Evolutionary conservation across 2,329 filamentous ascomycete species (phyloP).

Genomic region (Ophiostoma sp.): DNA sequence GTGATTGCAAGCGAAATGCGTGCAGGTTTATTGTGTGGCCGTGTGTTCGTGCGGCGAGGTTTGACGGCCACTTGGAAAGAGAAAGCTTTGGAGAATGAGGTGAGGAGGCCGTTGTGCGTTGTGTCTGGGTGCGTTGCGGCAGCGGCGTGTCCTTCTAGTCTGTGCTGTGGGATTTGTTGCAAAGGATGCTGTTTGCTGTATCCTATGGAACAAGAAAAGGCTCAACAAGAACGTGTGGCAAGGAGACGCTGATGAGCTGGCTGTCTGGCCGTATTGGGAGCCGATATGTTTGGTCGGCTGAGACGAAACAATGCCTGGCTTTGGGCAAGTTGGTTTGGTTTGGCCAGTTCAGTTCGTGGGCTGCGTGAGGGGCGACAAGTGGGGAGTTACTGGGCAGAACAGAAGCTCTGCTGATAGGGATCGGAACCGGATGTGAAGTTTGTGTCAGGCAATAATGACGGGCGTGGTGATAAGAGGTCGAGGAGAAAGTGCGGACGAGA

Average conservation of each 20-base stretch:
- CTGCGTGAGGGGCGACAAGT: neutral
- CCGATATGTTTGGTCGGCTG: neutral
- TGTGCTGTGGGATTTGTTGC: neutral
- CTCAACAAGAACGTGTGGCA: neutral
- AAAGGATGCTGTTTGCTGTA: neutral
- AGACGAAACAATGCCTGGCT: neutral
- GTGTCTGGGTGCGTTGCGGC: neutral
- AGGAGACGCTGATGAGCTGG: neutral
- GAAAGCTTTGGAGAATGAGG: neutral
- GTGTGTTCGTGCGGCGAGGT: slow-evolving; percentile 7
- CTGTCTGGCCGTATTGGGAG: neutral
- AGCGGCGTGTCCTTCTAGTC: neutral
- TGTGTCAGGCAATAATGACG: neutral
- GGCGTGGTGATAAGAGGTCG: neutral
- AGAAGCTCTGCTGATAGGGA: neutral
- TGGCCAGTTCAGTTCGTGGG: neutral
- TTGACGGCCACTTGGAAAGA: neutral
- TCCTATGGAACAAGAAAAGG: neutral
- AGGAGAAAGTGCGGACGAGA: neutral
- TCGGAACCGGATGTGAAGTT: neutral
- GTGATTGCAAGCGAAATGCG: neutral
- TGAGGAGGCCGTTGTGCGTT: neutral
- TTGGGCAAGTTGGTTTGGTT: neutral
- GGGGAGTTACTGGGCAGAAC: neutral
- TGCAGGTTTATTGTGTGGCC: slow-evolving; percentile 3